Percentiles rank a stretch among this genome's conserved stretches.
phyloP scores from a whole-genome alignment of 768 basidiomycete genomes.

The Guyanaporus albipodus region DNA sequence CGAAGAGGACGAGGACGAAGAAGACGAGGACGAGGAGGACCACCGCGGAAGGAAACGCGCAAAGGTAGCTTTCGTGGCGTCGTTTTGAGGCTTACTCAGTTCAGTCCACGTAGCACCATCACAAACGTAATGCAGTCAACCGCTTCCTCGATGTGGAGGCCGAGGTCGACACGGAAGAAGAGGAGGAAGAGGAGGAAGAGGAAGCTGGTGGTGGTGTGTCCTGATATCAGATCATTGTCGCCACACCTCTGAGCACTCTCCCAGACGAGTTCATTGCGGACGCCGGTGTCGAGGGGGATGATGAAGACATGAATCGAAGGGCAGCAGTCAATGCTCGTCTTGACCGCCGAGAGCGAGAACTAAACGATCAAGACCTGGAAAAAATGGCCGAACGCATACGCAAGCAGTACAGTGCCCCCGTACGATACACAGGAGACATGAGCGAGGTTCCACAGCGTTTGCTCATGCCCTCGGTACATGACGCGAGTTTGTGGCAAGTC shows the following conservation, averaged over 20 bases:
- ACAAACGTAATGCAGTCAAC: conserved; percentile 60
- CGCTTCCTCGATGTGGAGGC: conserved; percentile 96
- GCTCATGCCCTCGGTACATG: conserved; percentile 95
- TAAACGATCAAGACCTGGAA: conserved; percentile 75
- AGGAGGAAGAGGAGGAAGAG: conserved; percentile 87
- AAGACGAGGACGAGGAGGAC: conserved; percentile 47
- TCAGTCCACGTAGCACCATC: conserved; percentile 46
- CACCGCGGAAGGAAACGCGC: conserved; percentile 52
- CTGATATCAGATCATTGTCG: neutral
- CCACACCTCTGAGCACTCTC: conserved; percentile 9
- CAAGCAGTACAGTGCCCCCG: conserved; percentile 71
- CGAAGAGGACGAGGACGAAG: conserved; percentile 57
- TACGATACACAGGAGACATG: conserved; percentile 86
- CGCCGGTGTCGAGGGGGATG: conserved; percentile 57
- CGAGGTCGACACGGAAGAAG: conserved; percentile 95
- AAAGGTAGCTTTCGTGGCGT: conserved; percentile 41
- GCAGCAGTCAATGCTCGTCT: conserved; percentile 64
- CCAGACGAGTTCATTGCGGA: conserved; percentile 71
- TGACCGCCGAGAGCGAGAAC: conserved; percentile 65
- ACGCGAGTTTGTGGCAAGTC: conserved; percentile 94
- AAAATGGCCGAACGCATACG: conserved; percentile 80
- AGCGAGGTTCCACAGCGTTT: conserved; percentile 90
- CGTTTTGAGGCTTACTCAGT: conserved; percentile 5
- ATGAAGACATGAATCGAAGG: conserved; percentile 48
- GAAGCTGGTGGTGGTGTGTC: conserved; percentile 56